These are phyloP conservation scores for Umbelopsis sp. DNA, from an alignment of 192 early-diverging fungal genomes.

Conservation along the genomic window DNA sequence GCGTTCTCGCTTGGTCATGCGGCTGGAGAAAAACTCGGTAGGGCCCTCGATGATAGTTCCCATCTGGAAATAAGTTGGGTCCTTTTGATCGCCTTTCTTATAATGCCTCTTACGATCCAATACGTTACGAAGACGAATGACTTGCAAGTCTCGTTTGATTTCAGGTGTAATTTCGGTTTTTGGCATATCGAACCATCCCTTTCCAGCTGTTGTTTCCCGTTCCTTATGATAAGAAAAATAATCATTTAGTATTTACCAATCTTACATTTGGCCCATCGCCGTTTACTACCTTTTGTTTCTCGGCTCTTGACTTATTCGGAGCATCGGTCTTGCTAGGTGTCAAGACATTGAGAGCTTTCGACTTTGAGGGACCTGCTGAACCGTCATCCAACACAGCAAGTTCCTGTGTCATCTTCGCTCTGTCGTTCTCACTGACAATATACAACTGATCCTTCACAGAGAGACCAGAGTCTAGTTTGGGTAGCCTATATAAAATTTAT, in stretches of 20 bases:
- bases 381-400: slow-evolving; percentile 39
- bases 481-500: slow-evolving; percentile 16
- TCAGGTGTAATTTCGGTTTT: slow-evolving; percentile 84
- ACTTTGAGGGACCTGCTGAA: neutral
- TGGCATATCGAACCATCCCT: slow-evolving; percentile 91
- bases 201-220: slow-evolving; percentile 34
- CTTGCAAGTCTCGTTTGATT: slow-evolving; percentile 86
- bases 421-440: slow-evolving; percentile 30
- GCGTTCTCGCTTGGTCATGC: slow-evolving; percentile 87
- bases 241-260: neutral
- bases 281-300: slow-evolving; percentile 38
- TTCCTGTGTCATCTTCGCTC: slow-evolving; percentile 34
- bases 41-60: slow-evolving; percentile 91
- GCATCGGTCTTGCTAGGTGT: neutral
- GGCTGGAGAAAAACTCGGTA: slow-evolving; percentile 85
- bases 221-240: slow-evolving; percentile 8
- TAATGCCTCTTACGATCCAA: slow-evolving; percentile 94
- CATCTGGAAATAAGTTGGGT: slow-evolving; percentile 93
- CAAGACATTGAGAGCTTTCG: slow-evolving; percentile 4
- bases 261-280: neutral
- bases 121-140: slow-evolving; percentile 83
- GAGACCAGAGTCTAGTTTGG: slow-evolving; percentile 47
- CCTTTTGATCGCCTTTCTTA: slow-evolving; percentile 71
- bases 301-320: slow-evolving; percentile 37
- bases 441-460: slow-evolving; percentile 40